Base-by-base conservation (phyloP, 2,329 filamentous ascomycete species). In the Aspergillus calidoustus region DNA sequence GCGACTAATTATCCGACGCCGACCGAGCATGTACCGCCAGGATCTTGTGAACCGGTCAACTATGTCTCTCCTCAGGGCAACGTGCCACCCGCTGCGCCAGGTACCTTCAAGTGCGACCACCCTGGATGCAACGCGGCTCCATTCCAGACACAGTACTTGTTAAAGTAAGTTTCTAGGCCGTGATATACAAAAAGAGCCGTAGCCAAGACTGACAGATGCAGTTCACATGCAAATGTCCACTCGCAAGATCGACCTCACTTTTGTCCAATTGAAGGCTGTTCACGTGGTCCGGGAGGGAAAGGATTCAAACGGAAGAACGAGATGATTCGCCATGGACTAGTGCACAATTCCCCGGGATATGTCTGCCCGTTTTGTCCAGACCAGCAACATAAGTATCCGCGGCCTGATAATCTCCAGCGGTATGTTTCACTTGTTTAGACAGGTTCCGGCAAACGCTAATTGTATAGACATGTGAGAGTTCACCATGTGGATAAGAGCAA, bases 361-460 rank as follows among this genome's bases (percentile, higher is more conserved):
- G 89, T 97, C 31, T 99, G 95, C 76, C 95, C 95, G 0, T 98
- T 97, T 74, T 99, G 95, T 76, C 91, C 92, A 1, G 93, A 97
- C 71, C 86, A 93, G 67, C 93, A 97, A 74, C 94, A 97, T 76
- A 93, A 91, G 74, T 98, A 98, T 75, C 95, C 95, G 5, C 85
- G 95, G 68, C 95, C 95, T 38, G 95, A 99, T 76, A 98, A 98
- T 81, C 81, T 99, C 59, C 94, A 97, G 81, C 88, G 94, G 92
- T 96, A 83, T 67, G 85, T 54, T 46, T 53, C 53, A 60, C 60
- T 54, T 23, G 46, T 4, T 25, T 4, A n/a, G 50, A 50, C 52
- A 96, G 15, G 30, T 7, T 22, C 52, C 23, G 19, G 15, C 15
- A 9, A 19, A 15, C 11, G 43, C 41, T 48, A 47, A 31, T 34